These are phyloP conservation scores for Jasminum sambac DNA, from an alignment of 257 asterid genomes.

Conservation along the genomic window DNA sequence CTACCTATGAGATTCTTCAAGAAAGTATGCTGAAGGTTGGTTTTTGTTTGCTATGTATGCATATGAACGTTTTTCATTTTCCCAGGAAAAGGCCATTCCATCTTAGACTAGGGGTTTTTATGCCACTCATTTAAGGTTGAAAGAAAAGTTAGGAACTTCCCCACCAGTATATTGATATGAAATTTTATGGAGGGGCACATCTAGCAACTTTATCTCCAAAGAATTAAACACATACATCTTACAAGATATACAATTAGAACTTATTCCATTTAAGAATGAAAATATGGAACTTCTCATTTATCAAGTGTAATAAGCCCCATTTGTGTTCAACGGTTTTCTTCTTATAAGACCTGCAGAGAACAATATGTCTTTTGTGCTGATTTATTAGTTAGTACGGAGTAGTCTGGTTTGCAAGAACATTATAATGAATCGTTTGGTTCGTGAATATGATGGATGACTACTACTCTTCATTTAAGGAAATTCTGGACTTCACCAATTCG, in stretches of 20 bases:
- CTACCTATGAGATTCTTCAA: slow-evolving; percentile 84
- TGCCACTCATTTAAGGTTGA: background rate
- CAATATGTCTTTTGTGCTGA: background rate
- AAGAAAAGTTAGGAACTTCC: background rate
- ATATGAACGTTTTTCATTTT: too few species aligned
- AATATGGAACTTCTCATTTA: background rate
- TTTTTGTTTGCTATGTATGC: slow-evolving; percentile 18
- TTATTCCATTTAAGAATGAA: background rate
- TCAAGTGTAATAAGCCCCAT: background rate
- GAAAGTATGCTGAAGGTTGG: slow-evolving; percentile 88
- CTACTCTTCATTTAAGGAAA: slow-evolving; percentile 11
- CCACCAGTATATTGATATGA: background rate
- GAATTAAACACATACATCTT: too few species aligned
- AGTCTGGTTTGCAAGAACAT: background rate
- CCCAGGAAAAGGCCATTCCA: background rate
- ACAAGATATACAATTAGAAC: too few species aligned
- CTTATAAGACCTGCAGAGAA: background rate
- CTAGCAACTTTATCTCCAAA: background rate
- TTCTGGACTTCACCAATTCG: background rate
- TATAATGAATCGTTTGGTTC: slow-evolving; percentile 4
- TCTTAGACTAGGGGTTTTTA: background rate
- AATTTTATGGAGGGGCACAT: background rate
- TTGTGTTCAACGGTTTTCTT: slow-evolving; percentile 6
- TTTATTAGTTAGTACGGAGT: slow-evolving; percentile 13
- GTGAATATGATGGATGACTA: slow-evolving; percentile 9